Evolutionary conservation across 106 monocot genomes (phyloP), one percentile per base, ranked within the genome.

Genomic region (Hemerocallis citrina): DNA sequence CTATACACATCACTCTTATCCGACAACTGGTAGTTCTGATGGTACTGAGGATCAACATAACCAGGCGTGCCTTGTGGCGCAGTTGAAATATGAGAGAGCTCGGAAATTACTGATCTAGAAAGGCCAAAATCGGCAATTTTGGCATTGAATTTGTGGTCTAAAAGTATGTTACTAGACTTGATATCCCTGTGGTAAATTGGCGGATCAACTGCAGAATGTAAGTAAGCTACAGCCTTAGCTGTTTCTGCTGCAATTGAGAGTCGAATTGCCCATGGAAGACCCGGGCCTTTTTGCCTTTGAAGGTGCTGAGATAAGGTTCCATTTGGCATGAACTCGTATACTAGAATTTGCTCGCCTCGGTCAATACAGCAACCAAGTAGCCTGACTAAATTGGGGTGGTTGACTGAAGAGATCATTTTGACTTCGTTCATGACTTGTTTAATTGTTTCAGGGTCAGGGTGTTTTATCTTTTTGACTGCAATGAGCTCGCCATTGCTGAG

Each of bases 1-100:
- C 86, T 87, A 54, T 87, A 87, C 13, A 87, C 86, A 14, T 87
- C 86, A 27, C 86, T 87, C 75, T 87, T 84, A 55, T 89, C 89
- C 0, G 89, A 84, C 28, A 89, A 66, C 55, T 89, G 89, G 61
- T 80, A 89, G 52, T 84, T 81, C 69, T 89, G 89, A 42, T 89
- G 84, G 68, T 89, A 89, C 77, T 89, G 84, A 0, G 89, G 89
- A 24, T 89, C 89, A 9, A 89, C 65, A 38, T 89, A 89, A 0
- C 89, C 89, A 7, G 77, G 89, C 1, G 77, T 89, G 2, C 89
- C 89, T 61, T 89, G 89, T 9, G 89, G 89, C 11, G 77, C 72
- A 0, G 77, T 86, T 21, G 81, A 87, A 32, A 87, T 61, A 54
- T 87, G 86, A 2, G 86, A 87, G 1, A 27, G 69, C 30, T 82